Percentiles rank a stretch among this genome's conserved stretches.
Evolutionary conservation across 1,284 basidiomycete species (phyloP).

Genomic region (Tilletia walkeri): DNA sequence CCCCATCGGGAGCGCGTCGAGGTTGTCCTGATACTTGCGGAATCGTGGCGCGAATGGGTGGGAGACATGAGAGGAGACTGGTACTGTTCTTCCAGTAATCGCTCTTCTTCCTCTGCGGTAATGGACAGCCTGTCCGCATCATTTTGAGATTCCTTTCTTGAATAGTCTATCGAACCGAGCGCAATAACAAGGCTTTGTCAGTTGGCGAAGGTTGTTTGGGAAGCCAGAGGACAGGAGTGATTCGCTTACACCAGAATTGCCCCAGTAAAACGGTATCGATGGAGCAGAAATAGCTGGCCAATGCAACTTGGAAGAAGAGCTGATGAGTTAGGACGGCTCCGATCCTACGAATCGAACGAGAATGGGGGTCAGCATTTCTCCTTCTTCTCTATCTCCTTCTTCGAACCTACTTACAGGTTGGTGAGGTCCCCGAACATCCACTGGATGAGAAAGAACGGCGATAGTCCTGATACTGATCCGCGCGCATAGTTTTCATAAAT

Average conservation of each 20-base stretch:
- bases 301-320: conserved; percentile 49
- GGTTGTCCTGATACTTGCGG: background rate
- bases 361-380: background rate
- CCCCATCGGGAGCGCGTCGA: conserved; percentile 16
- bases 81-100: conserved; percentile 6
- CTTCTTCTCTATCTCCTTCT: background rate
- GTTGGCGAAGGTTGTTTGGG: no score
- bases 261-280: conserved; percentile 40
- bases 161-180: background rate
- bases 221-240: no score
- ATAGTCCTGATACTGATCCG: conserved; percentile 47
- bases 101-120: background rate
- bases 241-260: conserved; percentile 29
- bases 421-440: conserved; percentile 54
- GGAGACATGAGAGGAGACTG: background rate
- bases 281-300: conserved; percentile 48
- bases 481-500: conserved; percentile 48
- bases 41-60: background rate
- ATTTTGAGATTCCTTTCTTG: background rate
- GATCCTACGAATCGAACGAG: conserved; percentile 19
- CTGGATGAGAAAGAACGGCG: conserved; percentile 49
- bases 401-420: conserved; percentile 31
- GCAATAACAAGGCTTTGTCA: no score
- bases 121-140: background rate
- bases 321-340: conserved; percentile 50